These are phyloP conservation scores for Penicilliopsis zonata DNA, from an alignment of 495 filamentous ascomycete genomes.

Conservation along the genomic window DNA sequence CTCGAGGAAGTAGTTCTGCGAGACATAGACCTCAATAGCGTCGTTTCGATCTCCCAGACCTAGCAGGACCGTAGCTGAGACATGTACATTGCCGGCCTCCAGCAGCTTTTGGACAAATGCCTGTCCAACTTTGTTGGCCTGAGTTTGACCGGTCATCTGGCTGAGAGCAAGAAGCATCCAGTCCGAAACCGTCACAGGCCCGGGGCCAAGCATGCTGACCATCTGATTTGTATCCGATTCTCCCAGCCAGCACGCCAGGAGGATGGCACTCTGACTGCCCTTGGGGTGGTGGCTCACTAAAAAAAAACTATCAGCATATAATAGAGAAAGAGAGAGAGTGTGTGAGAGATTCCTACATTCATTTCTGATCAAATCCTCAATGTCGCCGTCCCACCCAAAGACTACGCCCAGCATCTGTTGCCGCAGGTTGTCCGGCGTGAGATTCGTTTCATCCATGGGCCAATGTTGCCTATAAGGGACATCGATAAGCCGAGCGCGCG, in stretches of 20 bases:
- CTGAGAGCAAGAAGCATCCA: slow-evolving; percentile 97
- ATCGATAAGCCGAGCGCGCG: slow-evolving; percentile 63
- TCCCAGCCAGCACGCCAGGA: slow-evolving; percentile 85
- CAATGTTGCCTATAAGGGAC: slow-evolving; percentile 62
- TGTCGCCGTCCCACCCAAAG: slow-evolving; percentile 89
- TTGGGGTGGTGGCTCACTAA: slow-evolving; percentile 54
- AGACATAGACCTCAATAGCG: slow-evolving; percentile 92
- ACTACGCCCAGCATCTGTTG: slow-evolving; percentile 88
- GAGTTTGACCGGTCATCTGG: slow-evolving; percentile 65
- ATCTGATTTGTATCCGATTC: slow-evolving; percentile 74
- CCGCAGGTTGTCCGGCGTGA: slow-evolving; percentile 77
- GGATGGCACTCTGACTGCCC: slow-evolving; percentile 61
- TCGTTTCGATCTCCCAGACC: slow-evolving; percentile 89
- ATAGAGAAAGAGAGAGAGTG: slow-evolving; percentile 2
- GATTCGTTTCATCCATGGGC: slow-evolving; percentile 44
- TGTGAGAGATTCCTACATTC: slow-evolving; percentile 60
- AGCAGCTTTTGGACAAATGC: slow-evolving; percentile 86
- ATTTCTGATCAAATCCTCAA: slow-evolving; percentile 71
- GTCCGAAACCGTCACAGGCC: slow-evolving; percentile 77
- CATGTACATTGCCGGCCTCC: slow-evolving; percentile 83
- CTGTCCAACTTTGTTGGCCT: slow-evolving; percentile 81
- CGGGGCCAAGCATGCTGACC: slow-evolving; percentile 58
- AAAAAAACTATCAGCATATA: not conserved
- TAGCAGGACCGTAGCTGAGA: slow-evolving; percentile 79
- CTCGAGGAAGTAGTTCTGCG: slow-evolving; percentile 84